These are phyloP conservation scores for Daedaleopsis nitida DNA, from an alignment of 768 basidiomycete genomes.

Conservation along the genomic window DNA sequence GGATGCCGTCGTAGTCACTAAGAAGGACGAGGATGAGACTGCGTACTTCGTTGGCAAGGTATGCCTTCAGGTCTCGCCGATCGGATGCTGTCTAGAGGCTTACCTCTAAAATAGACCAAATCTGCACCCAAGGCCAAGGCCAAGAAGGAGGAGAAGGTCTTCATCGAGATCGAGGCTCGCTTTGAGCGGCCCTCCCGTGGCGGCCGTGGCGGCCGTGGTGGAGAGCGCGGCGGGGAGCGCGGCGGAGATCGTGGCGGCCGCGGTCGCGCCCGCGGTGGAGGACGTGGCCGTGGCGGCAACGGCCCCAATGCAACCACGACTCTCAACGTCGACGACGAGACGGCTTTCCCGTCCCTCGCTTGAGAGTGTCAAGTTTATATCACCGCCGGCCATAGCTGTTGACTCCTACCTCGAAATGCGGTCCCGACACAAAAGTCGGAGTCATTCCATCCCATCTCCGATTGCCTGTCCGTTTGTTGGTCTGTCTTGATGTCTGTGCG, in stretches of 20 bases:
- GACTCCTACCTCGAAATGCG: slow-evolving; percentile 7
- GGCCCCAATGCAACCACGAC: slow-evolving; percentile 38
- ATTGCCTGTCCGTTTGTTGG: slow-evolving; percentile 13
- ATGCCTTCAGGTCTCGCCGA: slow-evolving; percentile 18
- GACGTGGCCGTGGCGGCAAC: slow-evolving; percentile 44
- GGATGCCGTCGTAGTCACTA: slow-evolving; percentile 62
- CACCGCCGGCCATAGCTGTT: slow-evolving; percentile 12
- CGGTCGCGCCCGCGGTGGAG: slow-evolving; percentile 42
- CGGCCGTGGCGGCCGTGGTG: slow-evolving; percentile 43
- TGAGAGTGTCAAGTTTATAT: slow-evolving; percentile 28
- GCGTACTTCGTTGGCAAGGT: slow-evolving; percentile 93
- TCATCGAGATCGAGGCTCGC: slow-evolving; percentile 87
- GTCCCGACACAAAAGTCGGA: slow-evolving; percentile 17
- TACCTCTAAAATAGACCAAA: slow-evolving; percentile 53
- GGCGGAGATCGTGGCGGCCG: slow-evolving; percentile 43
- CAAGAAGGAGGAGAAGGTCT: slow-evolving; percentile 91
- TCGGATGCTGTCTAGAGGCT: not conserved
- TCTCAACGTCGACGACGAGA: slow-evolving; percentile 80
- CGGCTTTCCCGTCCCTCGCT: slow-evolving; percentile 88
- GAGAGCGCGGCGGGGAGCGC: slow-evolving; percentile 45
- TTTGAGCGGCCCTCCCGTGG: slow-evolving; percentile 83
- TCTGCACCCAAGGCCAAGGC: slow-evolving; percentile 58
- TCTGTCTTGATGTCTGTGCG: slow-evolving; percentile 21
- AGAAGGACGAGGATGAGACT: slow-evolving; percentile 66
- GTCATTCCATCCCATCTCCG: slow-evolving; percentile 16